Base-by-base conservation (phyloP, 257 asterid species). In the Haberlea rhodopensis region DNA sequence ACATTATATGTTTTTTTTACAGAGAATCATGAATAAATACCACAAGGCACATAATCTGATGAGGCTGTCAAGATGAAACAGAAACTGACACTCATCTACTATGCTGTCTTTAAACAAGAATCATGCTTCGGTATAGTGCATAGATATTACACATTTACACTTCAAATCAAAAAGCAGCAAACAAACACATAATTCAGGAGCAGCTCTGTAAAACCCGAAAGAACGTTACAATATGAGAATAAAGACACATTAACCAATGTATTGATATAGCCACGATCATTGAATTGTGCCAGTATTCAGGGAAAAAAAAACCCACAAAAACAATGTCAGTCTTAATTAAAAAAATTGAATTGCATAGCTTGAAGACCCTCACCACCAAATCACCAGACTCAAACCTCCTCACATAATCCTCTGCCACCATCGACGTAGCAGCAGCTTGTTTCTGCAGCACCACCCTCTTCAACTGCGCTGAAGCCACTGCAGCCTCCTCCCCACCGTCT, bases 361-460 rank as follows among this genome's bases (percentile, higher is more conserved):
- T 9, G 43, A 8, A 49, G 37, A 53, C 15, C 20, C 83, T 71
- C 81, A 94, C 99, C 95, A 70, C 79, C 63, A 84, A 61, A 75
- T 85, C 86, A 68, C 97, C 99, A 71, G 95, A 85, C 83, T 90
- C 97, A 53, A 87, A 86, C 76, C 81, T 78, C 76, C 91, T 77
- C 13, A 80, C 97, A 43, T 73, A 82, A 78, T 87, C 91, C 89
- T 94, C 99, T 45, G 95, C 95, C 72, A 72, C 91, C 75, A 81
- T n/a, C 4, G 95, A 94, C 8, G 94, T 90, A 24, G 90, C 95
- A 23, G 92, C 95, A 26, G 95, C 95, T 65, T 84, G 88, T 76
- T 87, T 94, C 96, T 87, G 96, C 87, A 94, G 78, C 61, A 87
- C 95, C 43, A 53, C 78, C 73, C 97, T 84, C 84, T 90, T 94